Conservation (phyloP, 1,284 basidiomycete genomes). For the Neotropicomus parvogracilis region DNA sequence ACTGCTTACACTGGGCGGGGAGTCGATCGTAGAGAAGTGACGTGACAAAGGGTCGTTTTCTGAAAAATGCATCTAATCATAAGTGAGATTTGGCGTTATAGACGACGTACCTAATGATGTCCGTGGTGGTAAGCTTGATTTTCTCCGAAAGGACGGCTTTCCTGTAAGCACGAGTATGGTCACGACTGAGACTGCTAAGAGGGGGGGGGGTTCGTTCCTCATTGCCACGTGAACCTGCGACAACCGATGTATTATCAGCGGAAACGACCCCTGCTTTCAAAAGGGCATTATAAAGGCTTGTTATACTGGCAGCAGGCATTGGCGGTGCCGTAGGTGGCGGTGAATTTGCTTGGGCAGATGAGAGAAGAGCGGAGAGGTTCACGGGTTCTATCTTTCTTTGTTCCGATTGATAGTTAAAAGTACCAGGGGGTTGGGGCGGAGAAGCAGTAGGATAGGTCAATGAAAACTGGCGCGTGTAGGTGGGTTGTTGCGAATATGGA, state of each 20-base stretch:
- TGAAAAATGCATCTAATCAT: constrained; percentile 31
- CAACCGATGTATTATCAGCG: constrained; percentile 48
- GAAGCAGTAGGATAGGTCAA: constrained; percentile 17
- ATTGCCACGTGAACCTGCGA: constrained; percentile 43
- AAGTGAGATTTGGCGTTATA: constrained; percentile 1
- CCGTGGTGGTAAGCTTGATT: constrained; percentile 66
- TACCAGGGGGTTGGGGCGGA: constrained; percentile 13
- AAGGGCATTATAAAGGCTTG: constrained; percentile 61
- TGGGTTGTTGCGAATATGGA: constrained; percentile 31
- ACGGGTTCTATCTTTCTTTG: constrained; percentile 31
- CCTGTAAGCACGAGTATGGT: constrained; percentile 66
- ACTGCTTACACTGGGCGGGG: constrained; percentile 89
- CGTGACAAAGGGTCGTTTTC: constrained; percentile 59
- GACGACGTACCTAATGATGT: constrained; percentile 65
- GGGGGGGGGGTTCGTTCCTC: constrained; percentile 39
- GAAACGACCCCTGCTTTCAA: constrained; percentile 74
- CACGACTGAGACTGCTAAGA: constrained; percentile 40
- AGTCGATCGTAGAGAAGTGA: constrained; percentile 74
- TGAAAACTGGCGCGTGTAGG: constrained; percentile 24
- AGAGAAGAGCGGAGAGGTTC: constrained; percentile 29
- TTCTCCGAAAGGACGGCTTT: constrained; percentile 66
- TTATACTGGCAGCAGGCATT: constrained; percentile 43
- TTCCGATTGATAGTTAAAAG: constrained; percentile 26
- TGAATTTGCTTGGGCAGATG: constrained; percentile 23
- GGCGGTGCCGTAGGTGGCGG: constrained; percentile 29